Base-by-base conservation (phyloP, 176 grass and related monocot species). In the Bolboschoenus planiculmis region DNA sequence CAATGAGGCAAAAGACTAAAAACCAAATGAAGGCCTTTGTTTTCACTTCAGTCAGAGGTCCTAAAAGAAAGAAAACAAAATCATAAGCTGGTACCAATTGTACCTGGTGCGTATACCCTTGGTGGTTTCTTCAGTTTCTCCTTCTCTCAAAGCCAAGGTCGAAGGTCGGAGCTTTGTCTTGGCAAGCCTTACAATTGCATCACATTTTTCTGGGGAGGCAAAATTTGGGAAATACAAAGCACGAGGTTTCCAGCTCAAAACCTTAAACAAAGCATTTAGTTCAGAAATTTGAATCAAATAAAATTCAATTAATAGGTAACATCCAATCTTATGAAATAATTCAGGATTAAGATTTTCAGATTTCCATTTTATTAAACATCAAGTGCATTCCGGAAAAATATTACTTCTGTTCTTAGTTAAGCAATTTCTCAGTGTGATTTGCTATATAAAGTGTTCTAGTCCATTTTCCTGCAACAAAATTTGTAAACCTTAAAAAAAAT, bases 41-140 rank as follows among this genome's bases (percentile, higher is more conserved):
- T 14, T 50, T 16, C 24, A 76, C 6, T 50, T 76, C 71, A 76
- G 44, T 5, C 23, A 51, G 26, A 30, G 30, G 71, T 16, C 43
- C 14, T 7, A 29, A 6, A 30, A 30, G 30, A 47, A 75, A 51
- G 71, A 30, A 26, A 33, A 53, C 42, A 78, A 78, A 78, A 53
- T 50, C 11, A 54, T 27, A 43, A 79, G 11, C 33, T 11, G 33
- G 21, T 15, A 76, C 6, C 14, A 48, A 74, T 24, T 18, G 7
- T 89, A 99, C 96, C 96, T 99, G 88, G 96, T 99, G 85, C 96
- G 92, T 91, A 99, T 95, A 85, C 92, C 92, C 89, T 95, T 87
- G 18, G 92, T 95, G 82, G 72, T 93, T 63, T 95, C 87, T 29
- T 76, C 80, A 7, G 87, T 95, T 87, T 99, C 96, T 78, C 96